phyloP scores from a whole-genome alignment of 768 basidiomycete species.

The Pulveroboletus sp. region DNA sequence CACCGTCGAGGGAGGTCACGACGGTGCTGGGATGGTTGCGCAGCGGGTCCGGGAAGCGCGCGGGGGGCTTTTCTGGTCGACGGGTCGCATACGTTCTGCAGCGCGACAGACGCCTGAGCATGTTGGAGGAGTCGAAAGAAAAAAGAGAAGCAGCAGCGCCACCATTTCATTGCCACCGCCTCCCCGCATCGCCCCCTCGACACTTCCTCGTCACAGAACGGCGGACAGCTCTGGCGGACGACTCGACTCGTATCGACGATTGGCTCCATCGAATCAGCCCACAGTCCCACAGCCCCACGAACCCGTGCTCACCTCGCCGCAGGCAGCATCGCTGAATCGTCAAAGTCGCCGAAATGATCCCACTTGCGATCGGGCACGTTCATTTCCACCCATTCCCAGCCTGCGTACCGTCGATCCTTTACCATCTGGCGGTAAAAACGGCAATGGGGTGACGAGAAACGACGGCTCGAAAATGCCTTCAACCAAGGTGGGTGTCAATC shows the following conservation, averaged over 20 bases:
- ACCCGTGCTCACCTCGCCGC: too few relatives aligned
- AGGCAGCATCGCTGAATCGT: constrained; percentile 40
- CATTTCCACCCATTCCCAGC: background rate
- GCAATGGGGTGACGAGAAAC: too few relatives aligned
- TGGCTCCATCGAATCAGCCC: background rate
- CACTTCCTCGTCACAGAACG: constrained; percentile 1
- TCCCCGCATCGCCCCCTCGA: background rate
- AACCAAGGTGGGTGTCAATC: background rate
- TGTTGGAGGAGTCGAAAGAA: background rate
- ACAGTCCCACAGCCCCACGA: background rate
- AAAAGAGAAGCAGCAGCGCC: background rate
- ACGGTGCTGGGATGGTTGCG: constrained; percentile 46
- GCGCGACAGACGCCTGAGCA: constrained; percentile 14
- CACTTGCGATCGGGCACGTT: constrained; percentile 23
- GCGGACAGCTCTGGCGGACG: background rate
- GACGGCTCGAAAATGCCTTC: too few relatives aligned
- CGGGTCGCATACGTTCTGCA: constrained; percentile 42
- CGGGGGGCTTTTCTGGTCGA: constrained; percentile 40
- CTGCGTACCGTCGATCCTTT: constrained; percentile 18
- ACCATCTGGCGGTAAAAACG: constrained; percentile 8
- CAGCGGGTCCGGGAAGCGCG: constrained; percentile 56
- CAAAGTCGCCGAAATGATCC: constrained; percentile 34
- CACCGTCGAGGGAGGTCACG: constrained; percentile 47
- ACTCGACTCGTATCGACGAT: background rate
- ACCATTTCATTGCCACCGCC: background rate